Evolutionary conservation across 306 rosid genomes (phyloP).

Genomic region (Dalbergia cultrata): DNA sequence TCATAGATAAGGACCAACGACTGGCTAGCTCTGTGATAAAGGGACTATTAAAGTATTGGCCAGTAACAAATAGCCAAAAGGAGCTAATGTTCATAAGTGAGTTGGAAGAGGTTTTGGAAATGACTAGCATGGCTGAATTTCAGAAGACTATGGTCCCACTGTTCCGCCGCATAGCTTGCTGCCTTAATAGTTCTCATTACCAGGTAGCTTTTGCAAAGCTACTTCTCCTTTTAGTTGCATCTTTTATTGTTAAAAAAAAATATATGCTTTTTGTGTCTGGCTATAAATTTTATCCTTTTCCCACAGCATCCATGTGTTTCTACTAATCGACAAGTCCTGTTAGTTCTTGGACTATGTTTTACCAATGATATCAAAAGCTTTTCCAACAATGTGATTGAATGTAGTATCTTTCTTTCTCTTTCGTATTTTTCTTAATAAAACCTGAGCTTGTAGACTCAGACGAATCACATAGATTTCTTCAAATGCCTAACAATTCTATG

Average conservation of each 20-base stretch:
- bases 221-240: background rate
- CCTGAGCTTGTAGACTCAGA: conserved; percentile 17
- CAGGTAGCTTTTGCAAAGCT: conserved; percentile 66
- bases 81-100: conserved; percentile 98
- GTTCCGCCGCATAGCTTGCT: conserved; percentile 74
- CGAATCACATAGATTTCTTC: conserved; percentile 1
- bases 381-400: background rate
- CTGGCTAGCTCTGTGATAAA: conserved; percentile 81
- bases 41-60: conserved; percentile 96
- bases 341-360: background rate
- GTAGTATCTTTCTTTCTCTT: conserved; percentile 29
- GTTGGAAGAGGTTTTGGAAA: conserved; percentile 93
- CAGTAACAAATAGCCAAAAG: conserved; percentile 95
- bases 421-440: background rate
- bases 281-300: conserved; percentile 16
- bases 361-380: conserved; percentile 3
- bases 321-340: background rate
- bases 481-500: conserved; percentile 10
- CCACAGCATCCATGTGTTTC: conserved; percentile 4
- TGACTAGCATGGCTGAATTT: conserved; percentile 87
- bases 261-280: conserved; percentile 2
- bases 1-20: conserved; percentile 93
- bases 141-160: conserved; percentile 86
- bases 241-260: background rate
- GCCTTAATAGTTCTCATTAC: conserved; percentile 90